Base-by-base conservation (phyloP, 164 flowering plant genomes). In the Vitis amurensis region DNA sequence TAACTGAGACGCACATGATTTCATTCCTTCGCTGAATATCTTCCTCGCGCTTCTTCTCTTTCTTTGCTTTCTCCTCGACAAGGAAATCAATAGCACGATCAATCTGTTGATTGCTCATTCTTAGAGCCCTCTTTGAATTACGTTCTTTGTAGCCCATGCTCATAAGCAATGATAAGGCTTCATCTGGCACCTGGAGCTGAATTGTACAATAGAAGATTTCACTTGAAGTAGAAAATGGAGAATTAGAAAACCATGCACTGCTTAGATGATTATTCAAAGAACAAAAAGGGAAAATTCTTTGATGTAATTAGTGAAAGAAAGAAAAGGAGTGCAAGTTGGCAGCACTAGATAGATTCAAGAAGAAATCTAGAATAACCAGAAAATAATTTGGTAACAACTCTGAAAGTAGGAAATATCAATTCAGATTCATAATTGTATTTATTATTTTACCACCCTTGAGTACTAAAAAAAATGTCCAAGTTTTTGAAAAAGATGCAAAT, bases 101-200 rank as follows among this genome's bases (percentile, higher is more conserved):
- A 63, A 89, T 79, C 77, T 90, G 81, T 76, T 90, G 95, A 72
- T 80, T 79, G 82, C 67, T 89, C 85, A 91, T 86, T 67, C 92
- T 84, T 62, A 95, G 64, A 15, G 99, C 98, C 74, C 93, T 90
- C 77, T 84, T 89, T 55, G 92, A 88, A 47, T 82, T 87, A 29
- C 65, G 72, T 70, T 87, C 94, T 61, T 78, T 81, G 72, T 90
- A 92, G 44, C 99, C 99, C 98, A 95, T 90, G 80, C 90, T 82
- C 84, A 90, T 77, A 23, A 92, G 89, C 47, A 83, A 61, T 29
- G 97, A 86, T 23, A 95, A 72, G 59, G 85, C 82, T 79, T 95
- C 97, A 78, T 95, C 98, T 3, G 91, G 75, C 11, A 95, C 89
- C 74, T 95, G 93, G 67, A 95, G 88, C 98, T 95, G 92, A 13